These are phyloP conservation scores for Shiraia sp. DNA, from an alignment of 2,329 filamentous ascomycete species.

Conservation along the genomic window DNA sequence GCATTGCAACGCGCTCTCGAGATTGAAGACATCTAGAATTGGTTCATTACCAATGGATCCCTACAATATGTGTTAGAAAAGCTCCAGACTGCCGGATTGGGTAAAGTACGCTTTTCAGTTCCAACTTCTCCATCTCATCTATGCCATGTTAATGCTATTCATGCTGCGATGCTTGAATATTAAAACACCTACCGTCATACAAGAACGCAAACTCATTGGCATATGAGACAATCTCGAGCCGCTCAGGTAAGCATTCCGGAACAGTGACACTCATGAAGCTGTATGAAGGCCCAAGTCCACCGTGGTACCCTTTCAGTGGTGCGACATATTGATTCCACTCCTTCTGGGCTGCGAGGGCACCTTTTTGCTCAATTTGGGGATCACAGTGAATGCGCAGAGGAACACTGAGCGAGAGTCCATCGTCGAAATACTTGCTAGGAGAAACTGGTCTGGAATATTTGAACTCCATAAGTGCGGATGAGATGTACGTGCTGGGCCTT, in stretches of 20 bases:
- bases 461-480: not conserved
- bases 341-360: conserved; percentile 28
- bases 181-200: conserved; percentile 39
- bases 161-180: too few species aligned
- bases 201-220: conserved; percentile 49
- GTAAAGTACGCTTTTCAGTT: conserved; percentile 2
- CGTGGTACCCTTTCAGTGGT: conserved; percentile 25
- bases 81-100: not conserved
- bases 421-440: not conserved
- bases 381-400: conserved; percentile 5
- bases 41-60: conserved; percentile 17
- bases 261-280: conserved; percentile 40
- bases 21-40: conserved; percentile 1
- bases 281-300: conserved; percentile 28
- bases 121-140: conserved; percentile 6
- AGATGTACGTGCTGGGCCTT: too few species aligned
- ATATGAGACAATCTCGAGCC: conserved; percentile 47
- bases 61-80: conserved; percentile 17
- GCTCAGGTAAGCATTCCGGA: conserved; percentile 46
- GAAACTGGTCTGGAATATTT: conserved; percentile 4
- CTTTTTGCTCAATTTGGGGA: conserved; percentile 29
- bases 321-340: conserved; percentile 40
- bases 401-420: conserved; percentile 7
- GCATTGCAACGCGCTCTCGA: not conserved
- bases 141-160: not conserved